These are phyloP conservation scores for Fistulifera solaris DNA, from an alignment of 108 stramenopile genomes.

Conservation along the genomic window DNA sequence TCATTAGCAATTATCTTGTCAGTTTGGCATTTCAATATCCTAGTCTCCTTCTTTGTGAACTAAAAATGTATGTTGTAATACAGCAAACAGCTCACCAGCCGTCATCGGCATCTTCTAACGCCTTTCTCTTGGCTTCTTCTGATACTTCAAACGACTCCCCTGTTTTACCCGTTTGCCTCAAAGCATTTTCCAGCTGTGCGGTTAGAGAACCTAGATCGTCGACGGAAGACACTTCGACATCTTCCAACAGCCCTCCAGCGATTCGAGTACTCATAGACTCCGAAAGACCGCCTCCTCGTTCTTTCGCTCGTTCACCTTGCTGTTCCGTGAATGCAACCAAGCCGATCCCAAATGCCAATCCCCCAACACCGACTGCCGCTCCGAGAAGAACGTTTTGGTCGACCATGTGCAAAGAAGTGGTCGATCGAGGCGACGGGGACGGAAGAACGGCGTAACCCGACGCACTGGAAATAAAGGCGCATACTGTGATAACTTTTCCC, in stretches of 20 bases:
- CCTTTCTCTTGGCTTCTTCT: slow-evolving; percentile 72
- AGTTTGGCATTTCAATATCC: too few relatives aligned
- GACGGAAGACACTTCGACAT: slow-evolving; percentile 72
- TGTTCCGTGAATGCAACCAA: slow-evolving; percentile 65
- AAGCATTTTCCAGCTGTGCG: slow-evolving; percentile 65
- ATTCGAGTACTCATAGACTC: slow-evolving; percentile 60
- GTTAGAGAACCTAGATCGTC: slow-evolving; percentile 67
- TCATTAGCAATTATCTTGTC: too few relatives aligned
- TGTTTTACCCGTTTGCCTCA: slow-evolving; percentile 46
- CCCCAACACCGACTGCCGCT: slow-evolving; percentile 60
- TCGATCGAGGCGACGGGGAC: too few relatives aligned
- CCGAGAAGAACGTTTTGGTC: slow-evolving; percentile 38
- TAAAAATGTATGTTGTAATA: too few relatives aligned
- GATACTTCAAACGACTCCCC: slow-evolving; percentile 55
- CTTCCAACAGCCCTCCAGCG: slow-evolving; percentile 70
- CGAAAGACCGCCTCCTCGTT: slow-evolving; percentile 72
- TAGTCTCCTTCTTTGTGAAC: too few relatives aligned
- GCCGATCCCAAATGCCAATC: slow-evolving; percentile 61
- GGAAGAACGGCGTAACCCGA: too few relatives aligned
- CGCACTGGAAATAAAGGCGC: too few relatives aligned
- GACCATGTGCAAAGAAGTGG: slow-evolving; percentile 3
- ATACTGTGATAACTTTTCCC: too few relatives aligned
- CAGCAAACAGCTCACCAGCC: slow-evolving; percentile 62
- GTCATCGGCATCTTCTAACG: slow-evolving; percentile 76
- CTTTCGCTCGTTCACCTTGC: slow-evolving; percentile 71